These are phyloP conservation scores for Datura wrightii DNA, from an alignment of 257 asterid species.

Conservation along the genomic window DNA sequence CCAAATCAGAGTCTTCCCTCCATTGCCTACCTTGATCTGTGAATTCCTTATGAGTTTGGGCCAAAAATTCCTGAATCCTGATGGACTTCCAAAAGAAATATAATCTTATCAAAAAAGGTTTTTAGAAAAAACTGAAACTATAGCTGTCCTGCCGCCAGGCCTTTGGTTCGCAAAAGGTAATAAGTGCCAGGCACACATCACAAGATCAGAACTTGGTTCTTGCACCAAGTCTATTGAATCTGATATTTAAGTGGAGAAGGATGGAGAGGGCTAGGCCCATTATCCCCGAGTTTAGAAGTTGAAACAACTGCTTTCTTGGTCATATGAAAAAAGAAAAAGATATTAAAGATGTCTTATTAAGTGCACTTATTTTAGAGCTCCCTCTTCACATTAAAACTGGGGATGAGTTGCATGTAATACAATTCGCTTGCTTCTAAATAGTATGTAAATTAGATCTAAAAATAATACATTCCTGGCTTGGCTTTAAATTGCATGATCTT, in stretches of 20 bases:
- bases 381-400: constrained; percentile 10
- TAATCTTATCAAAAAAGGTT: not conserved
- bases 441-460: not conserved
- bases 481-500: constrained; percentile 23
- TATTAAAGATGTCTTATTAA: not conserved
- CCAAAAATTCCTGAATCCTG: too few species aligned
- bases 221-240: constrained; percentile 18
- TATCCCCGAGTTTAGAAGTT: not conserved
- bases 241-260: not conserved
- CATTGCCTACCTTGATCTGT: too few species aligned
- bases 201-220: constrained; percentile 5
- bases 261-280: not conserved
- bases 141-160: constrained; percentile 23
- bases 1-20: too few species aligned
- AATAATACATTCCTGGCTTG: not conserved
- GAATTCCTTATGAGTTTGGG: too few species aligned
- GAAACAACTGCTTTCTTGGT: constrained; percentile 22
- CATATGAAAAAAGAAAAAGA: not conserved
- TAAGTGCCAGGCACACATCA: not conserved
- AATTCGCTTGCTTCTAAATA: not conserved
- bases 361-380: constrained; percentile 8
- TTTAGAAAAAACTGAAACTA: not conserved
- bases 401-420: not conserved
- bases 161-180: not conserved
- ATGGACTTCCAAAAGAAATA: not conserved